Percentiles rank a stretch among this genome's conserved stretches.
Evolutionary conservation across 2,329 filamentous ascomycete species (phyloP).

Genomic region (Fusarium sp.): DNA sequence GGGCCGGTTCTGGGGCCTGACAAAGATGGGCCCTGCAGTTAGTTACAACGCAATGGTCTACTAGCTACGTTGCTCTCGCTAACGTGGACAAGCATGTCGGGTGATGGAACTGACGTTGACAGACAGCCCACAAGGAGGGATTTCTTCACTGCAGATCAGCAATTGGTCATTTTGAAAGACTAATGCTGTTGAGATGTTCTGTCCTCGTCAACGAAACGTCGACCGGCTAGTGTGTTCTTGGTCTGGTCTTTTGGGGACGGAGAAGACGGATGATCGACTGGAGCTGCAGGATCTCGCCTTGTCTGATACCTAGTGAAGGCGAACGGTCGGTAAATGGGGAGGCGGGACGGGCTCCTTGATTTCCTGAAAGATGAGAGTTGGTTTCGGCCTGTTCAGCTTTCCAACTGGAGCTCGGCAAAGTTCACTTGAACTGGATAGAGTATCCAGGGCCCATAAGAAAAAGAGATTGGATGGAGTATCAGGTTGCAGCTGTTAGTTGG

Average conservation of each 20-base stretch:
- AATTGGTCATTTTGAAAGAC: conserved; percentile 1
- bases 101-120: conserved; percentile 36
- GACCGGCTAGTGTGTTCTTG: not conserved
- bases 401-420: conserved; percentile 15
- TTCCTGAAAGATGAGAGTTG: conserved; percentile 25
- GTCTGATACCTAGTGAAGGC: conserved; percentile 22
- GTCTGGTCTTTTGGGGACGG: conserved; percentile 11
- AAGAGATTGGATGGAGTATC: conserved; percentile 12
- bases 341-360: conserved; percentile 15
- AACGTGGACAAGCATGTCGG: conserved; percentile 35
- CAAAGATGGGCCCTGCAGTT: conserved; percentile 29
- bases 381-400: conserved; percentile 22
- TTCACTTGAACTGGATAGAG: not conserved
- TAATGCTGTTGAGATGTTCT: not conserved
- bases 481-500: conserved; percentile 5
- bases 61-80: conserved; percentile 24
- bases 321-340: conserved; percentile 16
- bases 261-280: conserved; percentile 39
- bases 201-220: not conserved
- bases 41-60: not conserved
- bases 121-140: conserved; percentile 32
- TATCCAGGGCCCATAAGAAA: conserved; percentile 6
- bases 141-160: conserved; percentile 3
- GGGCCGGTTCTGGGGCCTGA: conserved; percentile 19
- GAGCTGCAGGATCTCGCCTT: conserved; percentile 30